Base-by-base conservation (phyloP, 768 basidiomycete genomes). In the Mycena galopus region DNA sequence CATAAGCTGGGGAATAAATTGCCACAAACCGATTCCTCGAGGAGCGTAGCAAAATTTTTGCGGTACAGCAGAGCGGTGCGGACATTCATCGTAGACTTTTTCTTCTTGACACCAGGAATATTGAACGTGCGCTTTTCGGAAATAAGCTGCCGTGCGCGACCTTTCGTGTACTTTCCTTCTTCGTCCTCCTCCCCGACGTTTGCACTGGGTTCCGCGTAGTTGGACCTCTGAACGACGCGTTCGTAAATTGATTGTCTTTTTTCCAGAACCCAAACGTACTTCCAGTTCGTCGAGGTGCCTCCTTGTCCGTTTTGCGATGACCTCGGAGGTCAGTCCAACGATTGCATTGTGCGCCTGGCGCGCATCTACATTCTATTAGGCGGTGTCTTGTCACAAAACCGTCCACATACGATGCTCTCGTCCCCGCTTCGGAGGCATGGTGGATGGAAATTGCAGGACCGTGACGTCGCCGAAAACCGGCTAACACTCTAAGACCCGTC, bases 261-360 rank as follows among this genome's bases (percentile, higher is more conserved):
- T 61, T 29, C 64, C 25, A n/a, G 65, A 27, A 33, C 32, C 51
- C 29, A 50, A 61, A 71, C 69, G 70, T 75, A 92, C 94, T 88
- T 96, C 95, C 59, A 96, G 91, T 80, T 96, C 95, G 73, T 94
- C 94, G 10, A 96, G 88, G 80, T 93, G 94, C 50, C 90, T 84
- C 80, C 89, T 92, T 11, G 90, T 93, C 69, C 95, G 90, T 79
- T 93, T 94, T 12, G 92, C 89, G 67, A 96, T 86, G 56, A 93
- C 82, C 65, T 95, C 93, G 0, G 90, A 85, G 14, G 91, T 84
- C 23, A 93, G 81, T 25, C 80, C 79, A 44, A 83, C 78, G 7
- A 82, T 75, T 25, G 69, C 25, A 73, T 86, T 86, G 32, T 88
- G 83, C 60, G 83, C 86, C 75, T 90, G 86, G n/a, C 88, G 85